These are phyloP conservation scores for Claviceps africana DNA, from an alignment of 2,329 filamentous ascomycete species.

Conservation along the genomic window DNA sequence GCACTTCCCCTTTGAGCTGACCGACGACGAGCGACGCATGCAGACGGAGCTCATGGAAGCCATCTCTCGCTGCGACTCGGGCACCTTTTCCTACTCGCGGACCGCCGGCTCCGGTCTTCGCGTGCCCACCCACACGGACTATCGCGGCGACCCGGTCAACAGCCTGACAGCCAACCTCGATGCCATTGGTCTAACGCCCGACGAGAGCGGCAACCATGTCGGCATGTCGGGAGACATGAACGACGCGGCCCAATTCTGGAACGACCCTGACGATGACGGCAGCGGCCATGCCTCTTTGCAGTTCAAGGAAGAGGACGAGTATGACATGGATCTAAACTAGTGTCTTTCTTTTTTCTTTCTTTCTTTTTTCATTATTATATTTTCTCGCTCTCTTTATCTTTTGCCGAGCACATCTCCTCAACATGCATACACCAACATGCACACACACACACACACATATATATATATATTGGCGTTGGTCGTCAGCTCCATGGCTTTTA, in stretches of 20 bases:
- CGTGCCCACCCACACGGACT: slow-evolving; percentile 86
- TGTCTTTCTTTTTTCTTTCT: slow-evolving; percentile 5
- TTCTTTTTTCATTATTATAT: no score
- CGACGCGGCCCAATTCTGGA: slow-evolving; percentile 46
- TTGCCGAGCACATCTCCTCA: no score
- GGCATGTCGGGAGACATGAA: slow-evolving; percentile 31
- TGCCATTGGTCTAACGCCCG: slow-evolving; percentile 23
- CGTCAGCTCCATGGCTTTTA: background rate
- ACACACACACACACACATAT: background rate
- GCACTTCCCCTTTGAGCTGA: slow-evolving; percentile 65
- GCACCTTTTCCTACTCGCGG: slow-evolving; percentile 72
- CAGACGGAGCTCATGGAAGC: slow-evolving; percentile 82
- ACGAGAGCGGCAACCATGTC: slow-evolving; percentile 23
- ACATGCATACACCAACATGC: no score
- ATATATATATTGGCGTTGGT: slow-evolving; percentile 9
- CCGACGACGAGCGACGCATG: slow-evolving; percentile 92
- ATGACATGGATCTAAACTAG: slow-evolving; percentile 58
- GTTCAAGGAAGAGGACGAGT: slow-evolving; percentile 94
- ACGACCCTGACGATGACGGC: slow-evolving; percentile 56
- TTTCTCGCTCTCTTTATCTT: no score
- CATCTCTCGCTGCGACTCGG: slow-evolving; percentile 63
- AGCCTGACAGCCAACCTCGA: slow-evolving; percentile 25
- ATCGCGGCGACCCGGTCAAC: slow-evolving; percentile 64
- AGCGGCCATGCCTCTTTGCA: slow-evolving; percentile 53
- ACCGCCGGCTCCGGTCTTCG: slow-evolving; percentile 71